A percentile compares a stretch with the other conserved stretches of the same genome.
These are phyloP conservation scores for Albophoma yamanashiensis DNA, from an alignment of 2,329 filamentous ascomycete species.

Conservation along the genomic window DNA sequence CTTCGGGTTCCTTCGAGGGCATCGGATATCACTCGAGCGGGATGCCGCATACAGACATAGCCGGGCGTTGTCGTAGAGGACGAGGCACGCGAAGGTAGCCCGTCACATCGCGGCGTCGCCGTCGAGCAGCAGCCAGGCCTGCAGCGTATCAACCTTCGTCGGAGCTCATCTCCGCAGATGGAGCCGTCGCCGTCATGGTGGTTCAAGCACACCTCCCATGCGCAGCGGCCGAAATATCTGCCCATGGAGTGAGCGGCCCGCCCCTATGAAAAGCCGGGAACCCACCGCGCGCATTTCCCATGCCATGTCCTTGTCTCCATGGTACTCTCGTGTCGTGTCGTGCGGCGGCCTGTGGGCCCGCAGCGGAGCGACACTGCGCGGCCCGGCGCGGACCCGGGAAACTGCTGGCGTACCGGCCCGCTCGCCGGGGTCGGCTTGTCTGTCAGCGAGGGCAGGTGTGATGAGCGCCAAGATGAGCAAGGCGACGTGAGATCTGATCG, in stretches of 20 bases:
- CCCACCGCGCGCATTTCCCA: not conserved
- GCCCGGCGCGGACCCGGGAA: not conserved
- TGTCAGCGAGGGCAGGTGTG: not conserved
- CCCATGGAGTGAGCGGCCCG: not conserved
- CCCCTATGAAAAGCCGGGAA: not conserved
- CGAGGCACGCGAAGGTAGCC: not conserved
- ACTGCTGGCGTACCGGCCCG: not conserved
- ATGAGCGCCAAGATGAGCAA: not conserved
- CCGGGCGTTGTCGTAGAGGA: not conserved
- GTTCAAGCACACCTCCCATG: not conserved
- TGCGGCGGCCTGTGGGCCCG: not conserved
- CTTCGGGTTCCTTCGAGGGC: not conserved
- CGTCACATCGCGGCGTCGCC: not conserved
- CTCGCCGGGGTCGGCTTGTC: not conserved
- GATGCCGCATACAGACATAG: not conserved
- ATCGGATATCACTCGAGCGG: not conserved
- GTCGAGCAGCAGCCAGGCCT: not conserved
- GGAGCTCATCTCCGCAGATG: not conserved
- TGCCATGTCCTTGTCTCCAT: not conserved
- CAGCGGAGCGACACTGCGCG: not conserved
- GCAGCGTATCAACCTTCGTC: not conserved
- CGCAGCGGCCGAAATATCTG: not conserved
- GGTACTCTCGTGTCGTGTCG: not conserved
- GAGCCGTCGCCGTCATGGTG: not conserved
- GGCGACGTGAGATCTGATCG: not conserved